These are phyloP conservation scores for Populus simonii DNA, from an alignment of 345 rosid genomes.

Conservation along the genomic window DNA sequence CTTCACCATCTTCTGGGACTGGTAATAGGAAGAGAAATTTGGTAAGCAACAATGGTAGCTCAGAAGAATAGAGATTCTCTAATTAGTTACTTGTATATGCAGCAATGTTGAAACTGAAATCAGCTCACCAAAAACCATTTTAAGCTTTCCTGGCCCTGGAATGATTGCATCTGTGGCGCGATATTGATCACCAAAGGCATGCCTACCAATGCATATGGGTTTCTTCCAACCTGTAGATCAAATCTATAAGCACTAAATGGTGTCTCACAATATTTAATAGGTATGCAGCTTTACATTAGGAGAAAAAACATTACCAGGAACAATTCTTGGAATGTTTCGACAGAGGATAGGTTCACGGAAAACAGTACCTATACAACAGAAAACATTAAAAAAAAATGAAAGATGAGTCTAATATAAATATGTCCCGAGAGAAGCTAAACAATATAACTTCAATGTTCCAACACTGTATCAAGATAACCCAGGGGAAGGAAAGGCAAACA, in stretches of 20 bases:
- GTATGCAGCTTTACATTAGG: not conserved
- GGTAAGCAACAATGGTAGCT: constrained; percentile 8
- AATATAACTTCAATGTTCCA: not conserved
- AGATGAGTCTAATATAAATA: no score
- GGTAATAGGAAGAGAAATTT: constrained; percentile 16
- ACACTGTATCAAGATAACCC: not conserved
- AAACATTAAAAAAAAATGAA: not conserved
- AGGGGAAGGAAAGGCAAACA: not conserved
- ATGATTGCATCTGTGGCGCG: constrained; percentile 78
- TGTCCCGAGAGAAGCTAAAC: not conserved
- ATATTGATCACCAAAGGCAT: constrained; percentile 99
- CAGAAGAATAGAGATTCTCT: constrained; percentile 8
- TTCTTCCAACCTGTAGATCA: constrained; percentile 75
- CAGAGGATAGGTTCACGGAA: constrained; percentile 96
- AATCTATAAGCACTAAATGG: constrained; percentile 9
- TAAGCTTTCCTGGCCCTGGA: constrained; percentile 88
- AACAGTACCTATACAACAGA: constrained; percentile 59
- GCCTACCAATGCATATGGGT: constrained; percentile 97
- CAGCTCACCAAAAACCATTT: constrained; percentile 84
- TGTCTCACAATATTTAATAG: constrained; percentile 4
- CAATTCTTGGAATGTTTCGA: constrained; percentile 77
- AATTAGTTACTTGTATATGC: constrained; percentile 4
- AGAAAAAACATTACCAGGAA: constrained; percentile 57
- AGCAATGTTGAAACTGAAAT: constrained; percentile 12
- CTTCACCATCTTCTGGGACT: constrained; percentile 76